Percentiles rank a stretch among this genome's conserved stretches.
Conservation (phyloP, 108 stramenopile species). For the Pelagomonas calceolata region DNA sequence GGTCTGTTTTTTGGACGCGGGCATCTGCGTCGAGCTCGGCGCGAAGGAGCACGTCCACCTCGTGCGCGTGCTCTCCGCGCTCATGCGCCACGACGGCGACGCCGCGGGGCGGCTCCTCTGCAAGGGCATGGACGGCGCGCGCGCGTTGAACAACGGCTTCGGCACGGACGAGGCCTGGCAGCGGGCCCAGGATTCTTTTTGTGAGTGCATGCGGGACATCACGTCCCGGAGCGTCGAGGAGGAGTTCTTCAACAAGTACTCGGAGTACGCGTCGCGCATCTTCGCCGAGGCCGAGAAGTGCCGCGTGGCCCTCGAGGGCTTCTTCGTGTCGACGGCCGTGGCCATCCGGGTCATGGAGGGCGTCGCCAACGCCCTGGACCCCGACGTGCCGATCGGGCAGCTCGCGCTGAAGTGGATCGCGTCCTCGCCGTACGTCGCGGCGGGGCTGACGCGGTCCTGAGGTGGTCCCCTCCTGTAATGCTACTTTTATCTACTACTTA, state of each 20-base stretch:
- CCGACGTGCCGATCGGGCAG: slow-evolving; percentile 6
- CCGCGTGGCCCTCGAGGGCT: slow-evolving; percentile 45
- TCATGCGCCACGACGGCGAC: slow-evolving; percentile 16
- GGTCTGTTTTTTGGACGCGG: slow-evolving; percentile 49
- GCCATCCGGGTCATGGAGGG: slow-evolving; percentile 56
- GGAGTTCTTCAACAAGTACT: slow-evolving; percentile 43
- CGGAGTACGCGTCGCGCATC: slow-evolving; percentile 42
- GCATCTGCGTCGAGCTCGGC: slow-evolving; percentile 41
- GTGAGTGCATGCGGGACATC: slow-evolving; percentile 36
- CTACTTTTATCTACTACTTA: too few relatives aligned
- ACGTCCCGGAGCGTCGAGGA: slow-evolving; percentile 28
- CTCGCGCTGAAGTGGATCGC: too few relatives aligned
- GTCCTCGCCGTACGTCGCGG: too few relatives aligned
- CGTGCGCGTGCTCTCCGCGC: slow-evolving; percentile 34
- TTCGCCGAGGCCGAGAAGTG: slow-evolving; percentile 40
- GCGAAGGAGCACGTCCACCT: slow-evolving; percentile 42
- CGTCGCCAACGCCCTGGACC: slow-evolving; percentile 48
- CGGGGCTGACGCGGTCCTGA: too few relatives aligned
- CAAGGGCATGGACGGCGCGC: slow-evolving; percentile 34
- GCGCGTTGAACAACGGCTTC: slow-evolving; percentile 34
- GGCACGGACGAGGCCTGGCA: slow-evolving; percentile 23
- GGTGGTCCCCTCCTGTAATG: too few relatives aligned
- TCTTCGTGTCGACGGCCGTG: slow-evolving; percentile 45
- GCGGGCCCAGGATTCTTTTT: slow-evolving; percentile 33
- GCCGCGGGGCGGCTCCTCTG: slow-evolving; percentile 24